A percentile compares a stretch with the other conserved stretches of the same genome.
phyloP scores from a whole-genome alignment of 2,329 filamentous ascomycete genomes.

The Sarocladium strictum region DNA sequence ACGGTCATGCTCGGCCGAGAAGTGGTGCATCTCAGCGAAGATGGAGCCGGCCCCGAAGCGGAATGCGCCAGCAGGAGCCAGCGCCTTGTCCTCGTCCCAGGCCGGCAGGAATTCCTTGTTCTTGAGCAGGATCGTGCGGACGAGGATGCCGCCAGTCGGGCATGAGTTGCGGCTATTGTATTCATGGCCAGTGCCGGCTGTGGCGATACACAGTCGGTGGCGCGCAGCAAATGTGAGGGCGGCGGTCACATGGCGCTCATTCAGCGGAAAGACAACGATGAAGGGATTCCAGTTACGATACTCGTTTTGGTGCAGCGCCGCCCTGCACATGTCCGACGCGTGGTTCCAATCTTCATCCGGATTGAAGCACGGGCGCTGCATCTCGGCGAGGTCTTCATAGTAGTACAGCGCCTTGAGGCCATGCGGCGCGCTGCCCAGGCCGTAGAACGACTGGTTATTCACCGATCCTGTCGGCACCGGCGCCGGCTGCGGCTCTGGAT shows the following conservation, averaged over 20 bases:
- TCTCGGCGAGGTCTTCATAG: not conserved
- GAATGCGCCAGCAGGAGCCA: constrained; percentile 1
- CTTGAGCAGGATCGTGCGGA: not conserved
- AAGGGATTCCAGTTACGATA: constrained; percentile 11
- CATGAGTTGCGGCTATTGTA: constrained; percentile 1
- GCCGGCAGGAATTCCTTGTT: not conserved
- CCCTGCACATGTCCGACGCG: constrained; percentile 4
- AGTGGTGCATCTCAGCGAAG: constrained; percentile 11
- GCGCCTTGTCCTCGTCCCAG: not conserved
- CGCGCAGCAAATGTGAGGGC: constrained; percentile 10
- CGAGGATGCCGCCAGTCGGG: not conserved
- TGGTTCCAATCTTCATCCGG: not conserved
- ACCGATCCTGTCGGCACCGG: constrained; percentile 7
- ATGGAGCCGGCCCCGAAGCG: constrained; percentile 9
- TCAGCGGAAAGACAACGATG: constrained; percentile 12
- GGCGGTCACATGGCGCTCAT: constrained; percentile 10
- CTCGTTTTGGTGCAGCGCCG: constrained; percentile 10
- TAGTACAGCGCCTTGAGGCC: not conserved
- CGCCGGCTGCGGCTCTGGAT: constrained; percentile 11
- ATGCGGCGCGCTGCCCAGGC: not conserved
- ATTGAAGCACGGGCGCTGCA: not conserved
- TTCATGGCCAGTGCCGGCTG: not conserved
- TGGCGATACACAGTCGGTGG: constrained; percentile 4
- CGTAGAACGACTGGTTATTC: not conserved
- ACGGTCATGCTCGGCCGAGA: constrained; percentile 8